These are phyloP conservation scores for Solanum ahanhuiri DNA, from an alignment of 257 asterid species.

Conservation along the genomic window DNA sequence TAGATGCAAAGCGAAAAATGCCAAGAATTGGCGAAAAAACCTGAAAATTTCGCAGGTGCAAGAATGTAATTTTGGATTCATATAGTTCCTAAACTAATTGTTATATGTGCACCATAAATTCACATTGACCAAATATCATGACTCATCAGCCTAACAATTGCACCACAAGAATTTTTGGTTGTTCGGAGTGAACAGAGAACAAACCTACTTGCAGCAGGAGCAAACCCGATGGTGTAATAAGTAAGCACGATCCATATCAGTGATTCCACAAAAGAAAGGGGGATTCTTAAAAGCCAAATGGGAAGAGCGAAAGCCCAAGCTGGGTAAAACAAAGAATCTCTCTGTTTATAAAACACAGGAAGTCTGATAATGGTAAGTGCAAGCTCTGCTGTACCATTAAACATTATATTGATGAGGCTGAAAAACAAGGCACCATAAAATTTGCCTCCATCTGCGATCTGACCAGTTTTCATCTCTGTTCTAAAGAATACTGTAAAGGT, in stretches of 20 bases:
- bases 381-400: constrained; percentile 81
- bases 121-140: background rate
- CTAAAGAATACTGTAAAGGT: constrained; percentile 84
- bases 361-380: constrained; percentile 66
- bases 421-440: constrained; percentile 83
- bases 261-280: constrained; percentile 79
- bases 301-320: constrained; percentile 96
- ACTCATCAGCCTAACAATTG: background rate
- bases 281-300: constrained; percentile 77
- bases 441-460: constrained; percentile 55
- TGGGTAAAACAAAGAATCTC: constrained; percentile 77
- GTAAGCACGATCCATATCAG: constrained; percentile 79
- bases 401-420: constrained; percentile 76
- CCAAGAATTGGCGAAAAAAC: constrained; percentile 75
- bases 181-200: constrained; percentile 1
- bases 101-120: background rate
- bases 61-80: background rate
- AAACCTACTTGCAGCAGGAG: constrained; percentile 76
- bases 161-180: background rate
- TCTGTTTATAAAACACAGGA: constrained; percentile 83
- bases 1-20: constrained; percentile 69
- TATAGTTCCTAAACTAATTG: background rate
- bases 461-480: constrained; percentile 71
- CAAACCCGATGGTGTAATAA: constrained; percentile 90
- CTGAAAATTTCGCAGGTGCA: constrained; percentile 23